phyloP scores from a whole-genome alignment of 345 rosid species.

The Sonneratia caseolaris region DNA sequence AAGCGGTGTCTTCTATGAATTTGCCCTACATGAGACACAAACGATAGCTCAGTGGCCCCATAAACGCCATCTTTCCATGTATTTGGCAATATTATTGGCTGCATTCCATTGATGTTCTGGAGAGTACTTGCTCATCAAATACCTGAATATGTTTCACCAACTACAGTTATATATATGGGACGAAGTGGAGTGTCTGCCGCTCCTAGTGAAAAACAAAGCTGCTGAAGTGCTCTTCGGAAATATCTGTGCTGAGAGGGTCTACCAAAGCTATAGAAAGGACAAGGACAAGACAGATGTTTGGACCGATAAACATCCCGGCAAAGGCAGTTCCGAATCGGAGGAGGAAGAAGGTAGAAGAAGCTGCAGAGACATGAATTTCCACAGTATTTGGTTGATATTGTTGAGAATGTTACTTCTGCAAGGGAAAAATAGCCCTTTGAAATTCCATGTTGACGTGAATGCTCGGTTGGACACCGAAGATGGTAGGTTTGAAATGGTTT shows the following conservation, averaged over 20 bases:
- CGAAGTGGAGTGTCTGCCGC: slow-evolving; percentile 37
- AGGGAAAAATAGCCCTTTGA: slow-evolving; percentile 35
- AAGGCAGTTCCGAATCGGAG: slow-evolving; percentile 3
- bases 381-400: slow-evolving; percentile 31
- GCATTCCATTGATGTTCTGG: not conserved
- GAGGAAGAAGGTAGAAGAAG: not conserved
- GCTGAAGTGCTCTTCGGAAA: slow-evolving; percentile 49
- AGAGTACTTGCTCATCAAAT: not conserved
- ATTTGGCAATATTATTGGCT: too few species aligned
- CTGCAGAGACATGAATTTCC: slow-evolving; percentile 14
- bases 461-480: slow-evolving; percentile 20
- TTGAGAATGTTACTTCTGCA: slow-evolving; percentile 24
- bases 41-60: too few species aligned
- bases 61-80: too few species aligned
- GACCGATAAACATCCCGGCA: slow-evolving; percentile 7
- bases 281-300: slow-evolving; percentile 5
- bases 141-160: not conserved
- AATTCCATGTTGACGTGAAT: slow-evolving; percentile 29
- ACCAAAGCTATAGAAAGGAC: slow-evolving; percentile 7
- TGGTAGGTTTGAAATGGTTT: slow-evolving; percentile 30
- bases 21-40: too few species aligned
- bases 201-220: slow-evolving; percentile 43
- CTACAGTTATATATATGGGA: slow-evolving; percentile 52
- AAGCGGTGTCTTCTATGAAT: not conserved
- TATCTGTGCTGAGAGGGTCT: slow-evolving; percentile 38